Evolutionary conservation across 495 filamentous ascomycete species (phyloP), one percentile per base, ranked within the genome.

Genomic region (Daldinia grandis): DNA sequence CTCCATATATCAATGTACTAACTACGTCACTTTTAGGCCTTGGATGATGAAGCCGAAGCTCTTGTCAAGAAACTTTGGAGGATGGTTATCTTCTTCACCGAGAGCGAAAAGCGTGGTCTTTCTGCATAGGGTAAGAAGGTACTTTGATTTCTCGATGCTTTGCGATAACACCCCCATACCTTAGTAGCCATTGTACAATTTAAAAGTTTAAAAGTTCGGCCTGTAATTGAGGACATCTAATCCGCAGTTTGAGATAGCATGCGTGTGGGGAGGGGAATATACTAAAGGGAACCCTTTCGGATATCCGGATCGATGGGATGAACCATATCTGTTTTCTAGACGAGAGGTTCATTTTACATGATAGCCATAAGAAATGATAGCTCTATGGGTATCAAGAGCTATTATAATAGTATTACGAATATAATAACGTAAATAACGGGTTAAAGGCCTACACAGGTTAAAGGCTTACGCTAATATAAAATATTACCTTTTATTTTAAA

Each of bases 51-150:
- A 73, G 94, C 94, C 4, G 94, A 97, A 78, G 91, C 90, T 9
- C 81, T 99, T 70, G 95, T 98, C 19, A 95, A 92, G 87, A 98
- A 98, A 81, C 85, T 99, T 28, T 99, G 95, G 95, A 88, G 95
- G 50, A 96, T 98, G 94, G 87, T 97, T 55, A 97, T 98, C 78
- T 98, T 98, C 90, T 98, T 94, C 74, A 95, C 92, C 27, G 95
- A 99, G 81, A 91, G 89, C 74, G 95, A 97, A 87, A 97, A 95
- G 83, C 86, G 93, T 62, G 95, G 95, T 0, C 81, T 96, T 38
- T 92, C 92, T 27, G 88, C 88, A 21, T 92, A 83, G 56, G 40
- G 5, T 37, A 10, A 14, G 50, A 40, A 42, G n/a, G n/a, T n/a
- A 31, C 12, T 21, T 8, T 40, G 40, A 51, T 17, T 10, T 28